Conservation (phyloP, 179 eudicot genomes). For the Spergularia azorica region DNA sequence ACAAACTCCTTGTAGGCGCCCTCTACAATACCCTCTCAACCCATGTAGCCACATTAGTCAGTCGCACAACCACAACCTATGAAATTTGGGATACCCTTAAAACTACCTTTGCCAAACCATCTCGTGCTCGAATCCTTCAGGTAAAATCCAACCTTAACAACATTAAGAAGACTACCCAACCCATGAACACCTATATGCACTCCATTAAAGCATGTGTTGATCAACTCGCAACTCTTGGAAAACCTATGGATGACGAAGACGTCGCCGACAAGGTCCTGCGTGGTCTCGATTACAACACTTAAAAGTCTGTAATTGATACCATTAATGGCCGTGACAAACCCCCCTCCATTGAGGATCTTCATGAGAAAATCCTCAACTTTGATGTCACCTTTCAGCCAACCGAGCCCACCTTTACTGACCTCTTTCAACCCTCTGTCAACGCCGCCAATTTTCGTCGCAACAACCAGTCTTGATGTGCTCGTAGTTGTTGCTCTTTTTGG, state of each 20-base stretch:
- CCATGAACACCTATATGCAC: neutral
- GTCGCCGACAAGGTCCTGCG: neutral
- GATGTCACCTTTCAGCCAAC: too few species aligned
- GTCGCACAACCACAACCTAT: too few species aligned
- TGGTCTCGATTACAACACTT: neutral
- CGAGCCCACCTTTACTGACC: too few species aligned
- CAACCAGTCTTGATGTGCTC: neutral
- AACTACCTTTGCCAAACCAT: neutral
- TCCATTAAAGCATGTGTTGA: neutral
- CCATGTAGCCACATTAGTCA: too few species aligned
- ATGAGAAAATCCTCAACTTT: too few species aligned
- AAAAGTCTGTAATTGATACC: neutral
- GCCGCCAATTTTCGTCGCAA: neutral
- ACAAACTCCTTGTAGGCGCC: too few species aligned
- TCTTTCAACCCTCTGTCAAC: neutral
- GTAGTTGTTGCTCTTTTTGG: too few species aligned
- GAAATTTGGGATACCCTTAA: too few species aligned
- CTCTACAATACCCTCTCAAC: too few species aligned
- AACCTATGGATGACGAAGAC: neutral
- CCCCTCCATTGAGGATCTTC: too few species aligned
- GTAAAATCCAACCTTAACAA: neutral
- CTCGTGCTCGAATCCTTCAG: neutral
- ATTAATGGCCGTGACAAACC: conserved; percentile 14
- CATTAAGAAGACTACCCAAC: neutral
- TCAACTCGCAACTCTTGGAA: neutral